Evolutionary conservation across 192 early-diverging fungal genomes (phyloP).

Genomic region (Spinellus fusiger): DNA sequence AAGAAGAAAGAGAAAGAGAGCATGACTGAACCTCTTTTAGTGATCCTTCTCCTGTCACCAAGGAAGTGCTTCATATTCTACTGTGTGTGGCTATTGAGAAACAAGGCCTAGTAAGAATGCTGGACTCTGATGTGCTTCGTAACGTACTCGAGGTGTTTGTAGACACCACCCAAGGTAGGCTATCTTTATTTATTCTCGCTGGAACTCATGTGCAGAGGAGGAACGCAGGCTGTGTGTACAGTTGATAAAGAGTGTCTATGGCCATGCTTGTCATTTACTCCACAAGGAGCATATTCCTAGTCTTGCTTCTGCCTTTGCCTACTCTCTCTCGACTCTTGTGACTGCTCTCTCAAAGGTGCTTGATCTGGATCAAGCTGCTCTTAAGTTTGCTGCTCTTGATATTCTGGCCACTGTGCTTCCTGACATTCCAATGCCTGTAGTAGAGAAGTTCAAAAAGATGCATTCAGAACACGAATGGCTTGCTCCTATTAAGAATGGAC

Average conservation of each 20-base stretch:
- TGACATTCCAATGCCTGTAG: slow-evolving; percentile 15
- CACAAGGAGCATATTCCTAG: slow-evolving; percentile 9
- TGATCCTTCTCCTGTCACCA: slow-evolving; percentile 25
- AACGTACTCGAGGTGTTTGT: slow-evolving; percentile 23
- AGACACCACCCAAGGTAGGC: slow-evolving; percentile 19
- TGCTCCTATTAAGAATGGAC: slow-evolving; percentile 19
- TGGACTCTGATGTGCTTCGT: slow-evolving; percentile 24
- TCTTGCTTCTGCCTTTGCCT: slow-evolving; percentile 5
- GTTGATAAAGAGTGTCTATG: slow-evolving; percentile 11
- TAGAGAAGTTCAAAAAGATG: neutral
- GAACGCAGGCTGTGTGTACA: slow-evolving; percentile 20
- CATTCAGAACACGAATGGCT: slow-evolving; percentile 19
- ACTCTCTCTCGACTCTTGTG: slow-evolving; percentile 16
- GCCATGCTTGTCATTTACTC: slow-evolving; percentile 5
- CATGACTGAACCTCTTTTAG: slow-evolving; percentile 1
- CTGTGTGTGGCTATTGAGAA: slow-evolving; percentile 22
- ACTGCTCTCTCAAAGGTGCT: slow-evolving; percentile 16
- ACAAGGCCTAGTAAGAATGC: slow-evolving; percentile 18
- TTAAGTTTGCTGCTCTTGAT: slow-evolving; percentile 32
- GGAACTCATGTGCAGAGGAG: slow-evolving; percentile 9
- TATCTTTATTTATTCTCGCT: neutral
- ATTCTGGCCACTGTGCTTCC: slow-evolving; percentile 22
- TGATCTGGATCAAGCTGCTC: slow-evolving; percentile 20
- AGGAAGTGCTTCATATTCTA: slow-evolving; percentile 32
- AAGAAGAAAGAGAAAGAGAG: neutral